Evolutionary conservation across 2,329 filamentous ascomycete genomes (phyloP).

Genomic region (Fusarium guadeloupense): DNA sequence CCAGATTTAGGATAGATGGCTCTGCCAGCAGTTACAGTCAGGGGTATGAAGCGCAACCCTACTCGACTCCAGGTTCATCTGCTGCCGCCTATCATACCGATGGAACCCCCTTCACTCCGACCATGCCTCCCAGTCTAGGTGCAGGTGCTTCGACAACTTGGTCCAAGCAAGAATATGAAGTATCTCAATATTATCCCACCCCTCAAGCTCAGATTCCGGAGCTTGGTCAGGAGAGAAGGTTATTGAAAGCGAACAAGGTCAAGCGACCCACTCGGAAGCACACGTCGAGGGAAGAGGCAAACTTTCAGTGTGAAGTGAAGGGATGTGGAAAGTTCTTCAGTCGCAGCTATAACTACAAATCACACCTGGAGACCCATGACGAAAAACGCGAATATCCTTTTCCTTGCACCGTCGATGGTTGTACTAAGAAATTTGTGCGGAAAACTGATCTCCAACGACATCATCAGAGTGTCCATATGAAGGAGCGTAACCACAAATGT

Average conservation of each 20-base stretch:
- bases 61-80: conserved; percentile 30
- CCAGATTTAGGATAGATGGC: conserved; percentile 34
- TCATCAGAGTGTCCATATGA: conserved; percentile 75
- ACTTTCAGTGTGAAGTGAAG: conserved; percentile 72
- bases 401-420: conserved; percentile 70
- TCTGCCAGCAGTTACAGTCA: conserved; percentile 31
- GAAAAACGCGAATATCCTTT: conserved; percentile 76
- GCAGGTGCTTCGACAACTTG: conserved; percentile 26
- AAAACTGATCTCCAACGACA: conserved; percentile 79
- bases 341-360: conserved; percentile 85
- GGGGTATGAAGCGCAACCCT: conserved; percentile 34
- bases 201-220: conserved; percentile 35
- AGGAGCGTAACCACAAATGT: conserved; percentile 75
- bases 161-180: conserved; percentile 41
- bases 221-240: conserved; percentile 34
- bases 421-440: conserved; percentile 80
- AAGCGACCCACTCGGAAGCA: conserved; percentile 59
- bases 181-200: conserved; percentile 35
- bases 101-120: conserved; percentile 31
- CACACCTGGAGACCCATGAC: conserved; percentile 86
- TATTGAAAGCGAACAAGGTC: conserved; percentile 39
- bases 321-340: conserved; percentile 83
- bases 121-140: conserved; percentile 28
- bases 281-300: conserved; percentile 74
- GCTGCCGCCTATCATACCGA: conserved; percentile 35